A percentile compares a stretch with the other conserved stretches of the same genome.
Conservation (phyloP, 495 filamentous ascomycete genomes). For the Bryoglossum gracile region DNA sequence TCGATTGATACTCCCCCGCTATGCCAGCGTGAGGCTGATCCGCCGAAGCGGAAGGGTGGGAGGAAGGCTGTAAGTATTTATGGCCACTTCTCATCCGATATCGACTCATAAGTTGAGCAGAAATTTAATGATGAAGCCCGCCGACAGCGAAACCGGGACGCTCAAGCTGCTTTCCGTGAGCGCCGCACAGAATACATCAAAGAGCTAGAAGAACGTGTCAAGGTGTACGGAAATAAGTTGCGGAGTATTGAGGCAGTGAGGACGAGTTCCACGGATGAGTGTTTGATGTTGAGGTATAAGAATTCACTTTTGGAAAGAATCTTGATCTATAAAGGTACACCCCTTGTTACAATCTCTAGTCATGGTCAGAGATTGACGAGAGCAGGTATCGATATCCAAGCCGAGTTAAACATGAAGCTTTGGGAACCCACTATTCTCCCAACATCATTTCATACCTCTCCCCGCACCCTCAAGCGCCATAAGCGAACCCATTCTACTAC, state of each 20-base stretch:
- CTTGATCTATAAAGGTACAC: constrained; percentile 14
- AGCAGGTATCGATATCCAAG: constrained; percentile 14
- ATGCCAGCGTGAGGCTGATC: background rate
- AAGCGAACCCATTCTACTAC: background rate
- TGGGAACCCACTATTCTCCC: background rate
- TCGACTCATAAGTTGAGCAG: too few relatives aligned
- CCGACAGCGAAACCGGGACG: constrained; percentile 16
- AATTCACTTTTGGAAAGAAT: constrained; percentile 19
- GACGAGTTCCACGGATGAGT: constrained; percentile 5
- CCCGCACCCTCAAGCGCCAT: background rate
- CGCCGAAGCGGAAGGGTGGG: constrained; percentile 8
- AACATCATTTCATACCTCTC: background rate
- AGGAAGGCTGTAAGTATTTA: constrained; percentile 9
- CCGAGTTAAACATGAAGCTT: constrained; percentile 3
- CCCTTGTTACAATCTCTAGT: background rate
- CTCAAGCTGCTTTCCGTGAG: constrained; percentile 18
- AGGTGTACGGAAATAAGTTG: background rate
- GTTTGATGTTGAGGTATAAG: constrained; percentile 18
- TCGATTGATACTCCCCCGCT: background rate
- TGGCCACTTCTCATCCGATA: too few relatives aligned
- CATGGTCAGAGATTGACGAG: background rate
- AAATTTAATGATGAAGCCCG: constrained; percentile 5
- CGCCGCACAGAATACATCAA: constrained; percentile 15
- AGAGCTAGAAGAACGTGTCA: constrained; percentile 12
- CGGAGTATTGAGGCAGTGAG: background rate